phyloP scores from a whole-genome alignment of 805 yeast species.

The Osmozyma mogii region DNA sequence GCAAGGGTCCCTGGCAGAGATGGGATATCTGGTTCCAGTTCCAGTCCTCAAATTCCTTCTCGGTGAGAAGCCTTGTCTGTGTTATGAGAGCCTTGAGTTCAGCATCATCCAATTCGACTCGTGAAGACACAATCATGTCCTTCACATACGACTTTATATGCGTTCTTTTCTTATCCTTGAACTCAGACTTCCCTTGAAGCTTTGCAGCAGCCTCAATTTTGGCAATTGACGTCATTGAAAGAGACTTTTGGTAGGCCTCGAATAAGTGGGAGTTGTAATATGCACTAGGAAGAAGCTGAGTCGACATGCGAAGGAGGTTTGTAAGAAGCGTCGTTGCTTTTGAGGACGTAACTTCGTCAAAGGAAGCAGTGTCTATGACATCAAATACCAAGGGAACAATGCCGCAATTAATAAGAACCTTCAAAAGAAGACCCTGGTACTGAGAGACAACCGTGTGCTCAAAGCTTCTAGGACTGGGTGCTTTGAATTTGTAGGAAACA shows the following conservation, averaged over 20 bases:
- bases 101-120: slow-evolving; percentile 44
- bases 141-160: slow-evolving; percentile 16
- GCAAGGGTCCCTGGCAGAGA: slow-evolving; percentile 78
- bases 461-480: slow-evolving; percentile 29
- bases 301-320: slow-evolving; percentile 50
- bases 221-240: slow-evolving; percentile 8
- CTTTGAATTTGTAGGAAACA: too few species aligned
- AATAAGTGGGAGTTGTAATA: slow-evolving; percentile 16
- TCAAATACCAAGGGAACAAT: slow-evolving; percentile 41
- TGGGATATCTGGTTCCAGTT: slow-evolving; percentile 71
- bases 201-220: slow-evolving; percentile 10
- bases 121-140: slow-evolving; percentile 15
- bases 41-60: slow-evolving; percentile 81
- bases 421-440: slow-evolving; percentile 53
- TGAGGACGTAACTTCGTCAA: slow-evolving; percentile 38
- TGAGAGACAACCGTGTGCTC: slow-evolving; percentile 49
- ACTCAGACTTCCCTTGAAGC: slow-evolving; percentile 1
- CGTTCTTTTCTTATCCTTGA: neutral
- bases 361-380: slow-evolving; percentile 33
- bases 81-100: slow-evolving; percentile 59
- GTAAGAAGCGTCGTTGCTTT: slow-evolving; percentile 62
- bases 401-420: slow-evolving; percentile 46
- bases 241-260: slow-evolving; percentile 4
- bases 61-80: slow-evolving; percentile 63
- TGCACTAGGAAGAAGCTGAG: slow-evolving; percentile 46